phyloP scores from a whole-genome alignment of 164 flowering plant genomes.

The Chloranthus sessilifolius region DNA sequence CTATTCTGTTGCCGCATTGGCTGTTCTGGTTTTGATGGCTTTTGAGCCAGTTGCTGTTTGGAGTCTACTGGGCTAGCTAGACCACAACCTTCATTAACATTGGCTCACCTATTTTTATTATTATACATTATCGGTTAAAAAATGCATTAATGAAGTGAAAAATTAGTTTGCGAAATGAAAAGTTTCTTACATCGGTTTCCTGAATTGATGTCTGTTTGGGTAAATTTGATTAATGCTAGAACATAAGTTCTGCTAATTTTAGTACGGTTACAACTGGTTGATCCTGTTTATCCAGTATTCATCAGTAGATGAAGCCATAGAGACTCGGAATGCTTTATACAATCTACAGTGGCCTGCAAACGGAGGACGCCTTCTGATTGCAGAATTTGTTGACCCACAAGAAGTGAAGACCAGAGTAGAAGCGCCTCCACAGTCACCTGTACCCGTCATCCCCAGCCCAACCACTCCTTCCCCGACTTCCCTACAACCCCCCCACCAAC shows the following conservation, averaged over 20 bases:
- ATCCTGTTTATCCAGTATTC: conserved; percentile 55
- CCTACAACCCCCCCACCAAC: conserved; percentile 34
- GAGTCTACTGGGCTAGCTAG: no score
- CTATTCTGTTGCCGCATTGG: no score
- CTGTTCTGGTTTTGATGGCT: no score
- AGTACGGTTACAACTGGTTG: not conserved
- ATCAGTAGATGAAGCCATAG: conserved; percentile 77
- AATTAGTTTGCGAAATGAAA: no score
- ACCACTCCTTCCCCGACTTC: conserved; percentile 10
- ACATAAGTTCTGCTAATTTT: no score
- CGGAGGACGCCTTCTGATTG: conserved; percentile 73
- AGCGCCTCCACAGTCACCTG: conserved; percentile 38
- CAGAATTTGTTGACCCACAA: conserved; percentile 89
- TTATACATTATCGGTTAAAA: no score
- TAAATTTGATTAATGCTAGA: no score
- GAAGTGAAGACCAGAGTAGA: conserved; percentile 61
- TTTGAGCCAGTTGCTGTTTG: no score
- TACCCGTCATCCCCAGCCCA: conserved; percentile 12
- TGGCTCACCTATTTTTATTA: no score
- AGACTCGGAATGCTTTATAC: conserved; percentile 81
- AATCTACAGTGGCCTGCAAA: conserved; percentile 95
- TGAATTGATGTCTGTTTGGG: not conserved
- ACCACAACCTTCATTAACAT: no score
- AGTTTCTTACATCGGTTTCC: conserved; percentile 1
- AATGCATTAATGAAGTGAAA: no score